These are phyloP conservation scores for Tilletia horrida DNA, from an alignment of 1,284 basidiomycete genomes.

Conservation along the genomic window DNA sequence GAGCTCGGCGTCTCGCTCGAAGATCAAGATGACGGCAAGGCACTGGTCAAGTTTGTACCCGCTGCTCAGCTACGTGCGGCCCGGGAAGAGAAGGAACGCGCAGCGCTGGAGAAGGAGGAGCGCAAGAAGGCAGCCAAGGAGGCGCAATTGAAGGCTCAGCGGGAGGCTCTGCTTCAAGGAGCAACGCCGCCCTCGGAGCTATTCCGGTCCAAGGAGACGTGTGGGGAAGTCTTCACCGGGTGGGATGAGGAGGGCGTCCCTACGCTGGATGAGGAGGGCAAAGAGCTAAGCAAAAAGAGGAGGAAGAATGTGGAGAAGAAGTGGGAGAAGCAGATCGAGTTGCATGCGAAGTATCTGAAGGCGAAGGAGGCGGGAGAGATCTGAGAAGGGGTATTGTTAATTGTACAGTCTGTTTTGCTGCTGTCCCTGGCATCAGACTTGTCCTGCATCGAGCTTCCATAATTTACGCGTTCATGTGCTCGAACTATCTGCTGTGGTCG, in stretches of 20 bases:
- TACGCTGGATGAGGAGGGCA: conserved; percentile 74
- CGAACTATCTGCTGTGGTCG: too few species aligned
- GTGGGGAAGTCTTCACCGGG: conserved; percentile 63
- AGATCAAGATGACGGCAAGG: conserved; percentile 78
- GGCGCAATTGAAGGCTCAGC: conserved; percentile 68
- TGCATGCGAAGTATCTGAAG: conserved; percentile 48
- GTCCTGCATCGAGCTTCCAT: too few species aligned
- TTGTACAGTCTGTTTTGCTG: too few species aligned
- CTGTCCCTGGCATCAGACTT: too few species aligned
- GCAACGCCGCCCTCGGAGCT: conserved; percentile 70
- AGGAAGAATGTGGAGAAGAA: conserved; percentile 79
- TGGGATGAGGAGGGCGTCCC: conserved; percentile 86
- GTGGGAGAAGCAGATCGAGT: conserved; percentile 64
- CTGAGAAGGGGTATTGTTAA: not conserved
- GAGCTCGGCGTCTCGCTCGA: conserved; percentile 92
- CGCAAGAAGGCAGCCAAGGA: conserved; percentile 74
- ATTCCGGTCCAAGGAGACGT: conserved; percentile 59
- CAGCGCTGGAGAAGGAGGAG: conserved; percentile 71
- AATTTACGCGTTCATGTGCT: too few species aligned
- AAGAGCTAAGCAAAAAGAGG: conserved; percentile 77
- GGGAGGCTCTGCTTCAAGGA: conserved; percentile 82
- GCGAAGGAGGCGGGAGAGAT: conserved; percentile 45
- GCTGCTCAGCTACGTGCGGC: conserved; percentile 76
- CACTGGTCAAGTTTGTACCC: conserved; percentile 83
- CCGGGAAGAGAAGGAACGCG: conserved; percentile 82